A percentile compares a stretch with the other conserved stretches of the same genome.
These are phyloP conservation scores for Neophaeococcomyces mojaviensis DNA, from an alignment of 2,329 filamentous ascomycete genomes.

Conservation along the genomic window DNA sequence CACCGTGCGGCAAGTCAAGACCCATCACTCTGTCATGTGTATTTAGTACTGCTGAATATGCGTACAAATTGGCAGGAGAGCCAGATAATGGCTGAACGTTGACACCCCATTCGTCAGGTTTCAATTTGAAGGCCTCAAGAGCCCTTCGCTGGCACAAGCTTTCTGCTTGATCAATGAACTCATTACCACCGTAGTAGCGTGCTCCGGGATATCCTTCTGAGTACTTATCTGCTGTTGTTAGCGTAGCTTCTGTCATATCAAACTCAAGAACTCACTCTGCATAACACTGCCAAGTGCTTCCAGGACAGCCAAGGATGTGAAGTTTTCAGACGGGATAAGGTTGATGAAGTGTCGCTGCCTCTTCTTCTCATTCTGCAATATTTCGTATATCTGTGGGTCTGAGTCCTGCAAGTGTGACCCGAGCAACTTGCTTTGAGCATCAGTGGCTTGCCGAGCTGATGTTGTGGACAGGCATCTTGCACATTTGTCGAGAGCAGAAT, in stretches of 20 bases:
- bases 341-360: constrained; percentile 98
- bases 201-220: constrained; percentile 97
- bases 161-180: constrained; percentile 97
- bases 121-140: constrained; percentile 80
- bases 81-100: constrained; percentile 74
- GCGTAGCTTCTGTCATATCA: not conserved
- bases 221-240: constrained; percentile 65
- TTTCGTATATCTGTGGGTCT: constrained; percentile 78
- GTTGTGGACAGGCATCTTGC: constrained; percentile 5
- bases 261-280: constrained; percentile 49
- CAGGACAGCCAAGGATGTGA: constrained; percentile 96
- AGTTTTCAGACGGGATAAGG: constrained; percentile 98
- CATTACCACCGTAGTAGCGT: constrained; percentile 97
- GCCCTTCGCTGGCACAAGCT: constrained; percentile 90
- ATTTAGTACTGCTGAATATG: constrained; percentile 90
- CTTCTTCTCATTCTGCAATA: constrained; percentile 64
- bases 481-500: not conserved
- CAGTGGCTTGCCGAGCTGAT: not conserved
- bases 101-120: constrained; percentile 89
- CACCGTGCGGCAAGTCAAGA: constrained; percentile 90
- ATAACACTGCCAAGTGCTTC: constrained; percentile 91
- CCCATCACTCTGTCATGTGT: constrained; percentile 96
- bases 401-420: constrained; percentile 71
- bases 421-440: constrained; percentile 57
- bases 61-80: constrained; percentile 92